These are phyloP conservation scores for Epichloe baconii DNA, from an alignment of 2,329 filamentous ascomycete genomes.

Conservation along the genomic window DNA sequence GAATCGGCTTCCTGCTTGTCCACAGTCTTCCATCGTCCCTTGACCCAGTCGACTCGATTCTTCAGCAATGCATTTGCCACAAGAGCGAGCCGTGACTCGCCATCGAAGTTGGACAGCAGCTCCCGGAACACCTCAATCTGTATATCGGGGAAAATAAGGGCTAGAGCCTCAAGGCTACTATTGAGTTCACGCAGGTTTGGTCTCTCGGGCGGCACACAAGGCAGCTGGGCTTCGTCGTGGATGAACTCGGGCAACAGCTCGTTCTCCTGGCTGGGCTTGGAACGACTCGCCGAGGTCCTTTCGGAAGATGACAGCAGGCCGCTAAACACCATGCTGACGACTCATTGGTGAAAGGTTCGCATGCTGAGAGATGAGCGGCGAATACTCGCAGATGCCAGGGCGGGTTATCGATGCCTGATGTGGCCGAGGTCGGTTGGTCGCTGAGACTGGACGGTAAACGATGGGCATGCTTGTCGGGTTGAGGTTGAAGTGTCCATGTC, in stretches of 20 bases:
- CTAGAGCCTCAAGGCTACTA: conserved; percentile 51
- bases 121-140: conserved; percentile 73
- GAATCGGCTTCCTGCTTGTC: conserved; percentile 21
- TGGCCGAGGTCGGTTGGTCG: background rate
- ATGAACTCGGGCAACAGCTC: conserved; percentile 33
- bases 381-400: background rate
- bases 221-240: conserved; percentile 41
- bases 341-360: conserved; percentile 17
- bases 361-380: background rate
- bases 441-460: background rate
- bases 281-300: conserved; percentile 20
- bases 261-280: conserved; percentile 16
- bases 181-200: conserved; percentile 59
- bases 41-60: conserved; percentile 55
- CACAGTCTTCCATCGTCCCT: conserved; percentile 47
- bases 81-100: conserved; percentile 63
- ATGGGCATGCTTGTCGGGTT: background rate
- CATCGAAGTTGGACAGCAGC: conserved; percentile 62
- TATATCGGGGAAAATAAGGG: conserved; percentile 66
- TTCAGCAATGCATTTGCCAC: conserved; percentile 68
- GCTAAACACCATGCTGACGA: conserved; percentile 35
- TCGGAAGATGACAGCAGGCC: conserved; percentile 33
- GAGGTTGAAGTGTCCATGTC: background rate
- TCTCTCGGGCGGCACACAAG: conserved; percentile 33
- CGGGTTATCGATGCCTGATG: background rate